Evolutionary conservation across 441 rosid species (phyloP), one percentile per base, ranked within the genome.

Genomic region (Kokia cookei): DNA sequence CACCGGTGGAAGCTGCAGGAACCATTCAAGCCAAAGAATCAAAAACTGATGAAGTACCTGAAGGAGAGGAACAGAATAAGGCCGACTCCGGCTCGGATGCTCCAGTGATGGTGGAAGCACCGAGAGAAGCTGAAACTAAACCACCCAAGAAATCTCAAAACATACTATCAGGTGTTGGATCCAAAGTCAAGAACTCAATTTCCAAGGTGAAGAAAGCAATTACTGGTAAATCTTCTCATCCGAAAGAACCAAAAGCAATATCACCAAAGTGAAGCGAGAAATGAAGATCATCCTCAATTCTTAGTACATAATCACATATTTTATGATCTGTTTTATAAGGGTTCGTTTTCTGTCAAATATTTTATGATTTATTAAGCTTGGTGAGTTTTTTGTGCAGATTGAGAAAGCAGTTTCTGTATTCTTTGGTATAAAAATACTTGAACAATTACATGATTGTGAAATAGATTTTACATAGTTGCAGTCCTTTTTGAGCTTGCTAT

Each of bases 191-290:
- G 81, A 91, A 90, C 73, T 93, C 99, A 3, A 90, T 93, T 81
- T 89, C 93, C 51, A 96, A 92, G 80, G 98, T 96, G 51, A 96
- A 86, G 90, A 96, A 96, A 76, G 99, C 86, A 69, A 89, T 96
- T 58, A 89, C 86, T 2, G 93, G 99, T 0, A 92, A 91, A 80
- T 93, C 99, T 72, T 88, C 95, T 74, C 90, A 87, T 69, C 47
- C 96, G 17, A 69, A 69, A 54, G 73, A 69, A 53, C 12, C 73
- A 37, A 94, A 92, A 86, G 81, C 90, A 68, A 79, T 76, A 24
- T 82, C 90, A 50, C 85, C 91, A 17, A 82, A 87, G 73, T 80
- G 74, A 87, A 43, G 63, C 2, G 65, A 45, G 53, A 55, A 78
- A 51, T 40, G 37, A 8, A 19, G 51, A 37, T 11, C 50, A 37